Base-by-base conservation (phyloP, 805 yeast species). In the Lachancea fermentati region DNA sequence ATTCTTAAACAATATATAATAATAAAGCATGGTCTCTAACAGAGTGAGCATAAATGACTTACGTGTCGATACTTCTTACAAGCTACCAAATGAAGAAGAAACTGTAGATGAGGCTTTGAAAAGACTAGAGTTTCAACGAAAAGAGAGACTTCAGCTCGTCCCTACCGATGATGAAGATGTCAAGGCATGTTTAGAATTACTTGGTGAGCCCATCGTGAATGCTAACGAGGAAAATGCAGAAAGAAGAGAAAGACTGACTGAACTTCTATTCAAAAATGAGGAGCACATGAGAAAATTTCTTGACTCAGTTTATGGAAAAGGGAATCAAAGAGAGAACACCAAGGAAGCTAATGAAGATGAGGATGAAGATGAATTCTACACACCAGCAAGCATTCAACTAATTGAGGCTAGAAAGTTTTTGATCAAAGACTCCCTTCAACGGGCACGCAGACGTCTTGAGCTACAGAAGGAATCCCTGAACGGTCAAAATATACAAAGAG, bases 281-380 rank as follows among this genome's bases (percentile, higher is more conserved):
- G 49, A 51, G 2, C 47, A 60, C 9, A 40, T 61, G 43, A 30
- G 37, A 2, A 34, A 32, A 3, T 50, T 46, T 31, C 26, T 42
- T 15, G 41, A 42, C 3, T 31, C 36, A 9, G 42, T 34, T 7
- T 39, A 41, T 18, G 44, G 37, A 12, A 51, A 33, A 9, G 34
- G 41, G 14, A n/a, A 47, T 38, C 12, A 7, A 7, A 22, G 11
- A 22, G 26, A 22, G 26, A n/a, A n/a, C n/a, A n/a, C n/a, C n/a
- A n/a, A n/a, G n/a, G n/a, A 59, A 42, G 7, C 51, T 39, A 11
- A 60, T 1, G 71, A 62, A 1, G 76, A 66, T 2, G 79, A 70
- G 1, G 81, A 78, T 7, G 81, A 85, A 11, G 94, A 81, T 37
- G 95, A 87, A 44, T 88, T 83, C 54, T 87, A 78, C 53, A 87